Evolutionary conservation across 2,329 filamentous ascomycete genomes (phyloP).

Genomic region (Trichoderma koningii): DNA sequence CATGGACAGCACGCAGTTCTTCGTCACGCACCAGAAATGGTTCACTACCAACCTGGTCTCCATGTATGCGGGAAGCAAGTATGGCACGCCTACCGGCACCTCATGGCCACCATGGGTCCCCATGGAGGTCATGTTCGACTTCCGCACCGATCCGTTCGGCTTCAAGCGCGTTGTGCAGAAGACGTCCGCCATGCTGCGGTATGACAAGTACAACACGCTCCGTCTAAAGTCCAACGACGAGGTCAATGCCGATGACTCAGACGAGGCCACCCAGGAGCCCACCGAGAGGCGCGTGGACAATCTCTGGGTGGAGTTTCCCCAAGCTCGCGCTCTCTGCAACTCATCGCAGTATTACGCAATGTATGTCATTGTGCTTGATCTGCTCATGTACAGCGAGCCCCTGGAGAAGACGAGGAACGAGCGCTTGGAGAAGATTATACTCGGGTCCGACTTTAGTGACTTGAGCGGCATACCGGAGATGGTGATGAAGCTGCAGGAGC

Average conservation of each 20-base stretch:
- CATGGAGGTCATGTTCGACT: conserved; percentile 98
- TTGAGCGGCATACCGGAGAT: conserved; percentile 90
- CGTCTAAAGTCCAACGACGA: conserved; percentile 97
- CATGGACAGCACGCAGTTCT: conserved; percentile 98
- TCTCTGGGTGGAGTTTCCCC: conserved; percentile 94
- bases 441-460: conserved; percentile 98
- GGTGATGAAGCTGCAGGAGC: conserved; percentile 86
- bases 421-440: conserved; percentile 95
- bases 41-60: conserved; percentile 82
- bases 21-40: conserved; percentile 91
- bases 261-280: conserved; percentile 55
- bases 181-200: conserved; percentile 89
- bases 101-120: conserved; percentile 98
- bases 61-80: conserved; percentile 91
- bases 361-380: conserved; percentile 95
- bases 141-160: conserved; percentile 89
- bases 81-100: conserved; percentile 80
- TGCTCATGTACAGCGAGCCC: conserved; percentile 94
- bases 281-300: conserved; percentile 87
- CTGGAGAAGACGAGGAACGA: conserved; percentile 96
- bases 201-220: conserved; percentile 97
- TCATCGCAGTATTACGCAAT: conserved; percentile 96
- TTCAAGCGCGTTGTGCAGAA: conserved; percentile 97
- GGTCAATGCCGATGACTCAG: conserved; percentile 64
- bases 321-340: conserved; percentile 92